Conservation (phyloP, 768 basidiomycete genomes). For the Boletus edulis region DNA sequence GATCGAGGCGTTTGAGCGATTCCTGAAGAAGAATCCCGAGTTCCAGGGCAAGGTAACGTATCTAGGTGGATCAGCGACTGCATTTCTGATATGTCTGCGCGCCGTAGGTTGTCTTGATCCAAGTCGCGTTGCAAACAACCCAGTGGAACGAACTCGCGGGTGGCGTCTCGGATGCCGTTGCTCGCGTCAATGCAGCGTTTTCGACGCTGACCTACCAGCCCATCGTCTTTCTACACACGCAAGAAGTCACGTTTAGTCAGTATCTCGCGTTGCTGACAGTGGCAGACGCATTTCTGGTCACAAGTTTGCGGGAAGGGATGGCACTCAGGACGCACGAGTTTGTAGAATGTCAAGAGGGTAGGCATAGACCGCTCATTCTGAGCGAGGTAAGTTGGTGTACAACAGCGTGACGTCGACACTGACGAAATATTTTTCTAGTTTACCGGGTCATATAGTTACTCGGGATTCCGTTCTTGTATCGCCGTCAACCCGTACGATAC, state of each 20-base stretch:
- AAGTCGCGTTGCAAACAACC: constrained; percentile 83
- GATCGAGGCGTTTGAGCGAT: constrained; percentile 77
- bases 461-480: constrained; percentile 84
- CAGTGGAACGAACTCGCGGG: constrained; percentile 73
- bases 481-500: constrained; percentile 86
- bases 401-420: not conserved
- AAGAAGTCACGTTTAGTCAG: constrained; percentile 81
- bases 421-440: constrained; percentile 44
- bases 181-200: constrained; percentile 80
- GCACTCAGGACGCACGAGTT: constrained; percentile 77
- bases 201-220: constrained; percentile 87
- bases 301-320: constrained; percentile 87
- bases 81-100: not conserved
- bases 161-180: constrained; percentile 66
- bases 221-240: constrained; percentile 80
- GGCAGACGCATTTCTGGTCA: constrained; percentile 84
- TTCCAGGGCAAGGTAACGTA: constrained; percentile 65
- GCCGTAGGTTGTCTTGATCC: constrained; percentile 73
- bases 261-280: constrained; percentile 80
- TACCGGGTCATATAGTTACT: constrained; percentile 83
- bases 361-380: constrained; percentile 68
- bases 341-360: constrained; percentile 78
- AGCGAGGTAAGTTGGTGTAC: constrained; percentile 56
- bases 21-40: constrained; percentile 76
- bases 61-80: not conserved